Percentiles rank a stretch among this genome's conserved stretches.
phyloP scores from a whole-genome alignment of 768 basidiomycete genomes.

The Podaxis pistillaris region DNA sequence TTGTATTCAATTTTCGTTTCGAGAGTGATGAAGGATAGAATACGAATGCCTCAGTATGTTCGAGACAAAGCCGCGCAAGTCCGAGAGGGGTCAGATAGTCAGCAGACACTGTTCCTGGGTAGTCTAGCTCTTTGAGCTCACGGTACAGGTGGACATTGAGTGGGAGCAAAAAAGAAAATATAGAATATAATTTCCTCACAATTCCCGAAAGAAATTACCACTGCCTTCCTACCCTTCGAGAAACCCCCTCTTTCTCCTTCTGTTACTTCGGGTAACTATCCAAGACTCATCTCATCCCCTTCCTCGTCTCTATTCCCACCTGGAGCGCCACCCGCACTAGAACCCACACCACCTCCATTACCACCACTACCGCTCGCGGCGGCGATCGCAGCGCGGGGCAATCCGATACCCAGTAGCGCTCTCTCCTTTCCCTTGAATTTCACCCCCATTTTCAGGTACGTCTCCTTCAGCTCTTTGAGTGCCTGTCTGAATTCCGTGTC shows the following conservation, averaged over 20 bases:
- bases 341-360: background rate
- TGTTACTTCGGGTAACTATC: background rate
- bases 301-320: conserved; percentile 8
- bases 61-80: conserved; percentile 13
- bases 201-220: background rate
- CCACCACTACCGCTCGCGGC: background rate
- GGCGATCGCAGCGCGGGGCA: conserved; percentile 2
- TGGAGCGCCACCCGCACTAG: background rate
- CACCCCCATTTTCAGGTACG: conserved; percentile 2
- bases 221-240: background rate
- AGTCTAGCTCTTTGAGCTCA: background rate
- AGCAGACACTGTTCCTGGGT: background rate
- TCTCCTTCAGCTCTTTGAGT: conserved; percentile 12
- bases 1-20: conserved; percentile 6
- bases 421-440: conserved; percentile 14
- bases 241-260: background rate
- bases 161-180: background rate
- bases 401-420: conserved; percentile 3
- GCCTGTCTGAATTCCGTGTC: conserved; percentile 10
- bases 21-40: background rate
- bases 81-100: conserved; percentile 6
- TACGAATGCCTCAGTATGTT: too few species aligned
- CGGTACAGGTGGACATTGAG: conserved; percentile 5
- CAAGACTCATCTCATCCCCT: conserved; percentile 13
- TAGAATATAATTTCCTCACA: too few species aligned